phyloP scores from a whole-genome alignment of 305 asterid species.

The Solanum aculeatissimum region DNA sequence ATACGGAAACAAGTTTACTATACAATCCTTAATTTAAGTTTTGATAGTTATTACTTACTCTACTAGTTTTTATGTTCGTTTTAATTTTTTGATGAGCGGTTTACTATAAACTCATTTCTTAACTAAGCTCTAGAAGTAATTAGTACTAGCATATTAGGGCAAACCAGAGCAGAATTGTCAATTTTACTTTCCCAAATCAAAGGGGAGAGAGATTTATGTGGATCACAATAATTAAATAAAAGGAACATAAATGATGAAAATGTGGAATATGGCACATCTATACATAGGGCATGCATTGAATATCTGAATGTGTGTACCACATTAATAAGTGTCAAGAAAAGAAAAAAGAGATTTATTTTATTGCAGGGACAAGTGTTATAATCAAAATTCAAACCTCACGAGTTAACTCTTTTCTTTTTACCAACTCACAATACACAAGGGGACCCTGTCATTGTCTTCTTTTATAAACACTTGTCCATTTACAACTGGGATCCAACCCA shows the following conservation, averaged over 20 bases:
- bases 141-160: background rate
- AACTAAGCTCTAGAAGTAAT: background rate
- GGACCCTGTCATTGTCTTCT: background rate
- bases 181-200: background rate
- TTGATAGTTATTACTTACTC: background rate
- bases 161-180: background rate
- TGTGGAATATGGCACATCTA: background rate
- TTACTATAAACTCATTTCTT: background rate
- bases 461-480: background rate
- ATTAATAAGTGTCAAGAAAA: background rate
- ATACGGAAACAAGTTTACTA: no score
- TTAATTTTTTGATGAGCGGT: background rate
- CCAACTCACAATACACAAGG: background rate
- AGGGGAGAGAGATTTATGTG: background rate
- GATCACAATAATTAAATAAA: background rate
- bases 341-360: background rate
- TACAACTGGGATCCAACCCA: background rate
- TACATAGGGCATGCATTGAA: background rate
- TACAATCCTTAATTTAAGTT: background rate
- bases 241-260: background rate
- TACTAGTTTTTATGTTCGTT: background rate
- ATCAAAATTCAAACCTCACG: background rate
- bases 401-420: background rate
- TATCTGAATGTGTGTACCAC: background rate
- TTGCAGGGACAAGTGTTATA: background rate